Evolutionary conservation across 148 eudicot species (phyloP).

Genomic region (Suaeda aralocaspica): DNA sequence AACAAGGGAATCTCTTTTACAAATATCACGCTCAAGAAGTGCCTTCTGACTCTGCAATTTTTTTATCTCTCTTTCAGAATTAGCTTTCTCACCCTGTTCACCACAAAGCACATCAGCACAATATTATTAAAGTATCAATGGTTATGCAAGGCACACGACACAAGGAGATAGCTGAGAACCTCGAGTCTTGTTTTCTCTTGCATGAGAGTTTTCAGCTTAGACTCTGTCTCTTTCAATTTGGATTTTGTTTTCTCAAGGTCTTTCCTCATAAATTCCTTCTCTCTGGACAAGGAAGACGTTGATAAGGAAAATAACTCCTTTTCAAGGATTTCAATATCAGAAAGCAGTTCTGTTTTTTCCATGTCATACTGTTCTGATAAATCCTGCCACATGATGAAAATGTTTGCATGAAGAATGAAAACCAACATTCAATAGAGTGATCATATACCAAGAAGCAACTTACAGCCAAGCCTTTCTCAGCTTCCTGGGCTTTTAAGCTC

Average conservation of each 20-base stretch:
- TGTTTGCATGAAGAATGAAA: conserved; percentile 9
- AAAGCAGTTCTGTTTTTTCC: conserved; percentile 52
- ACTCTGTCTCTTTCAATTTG: conserved; percentile 76
- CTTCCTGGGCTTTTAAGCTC: conserved; percentile 36
- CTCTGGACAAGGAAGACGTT: conserved; percentile 61
- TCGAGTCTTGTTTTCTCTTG: conserved; percentile 97
- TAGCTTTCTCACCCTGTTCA: conserved; percentile 87
- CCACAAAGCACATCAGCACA: conserved; percentile 8
- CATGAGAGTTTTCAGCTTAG: conserved; percentile 69
- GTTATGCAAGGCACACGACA: conserved; percentile 6
- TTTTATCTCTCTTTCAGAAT: conserved; percentile 77
- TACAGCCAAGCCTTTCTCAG: conserved; percentile 48
- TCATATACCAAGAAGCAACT: conserved; percentile 22
- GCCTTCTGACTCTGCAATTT: conserved; percentile 67
- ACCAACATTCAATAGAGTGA: conserved; percentile 4
- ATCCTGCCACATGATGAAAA: conserved; percentile 42
- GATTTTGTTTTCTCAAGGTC: conserved; percentile 85
- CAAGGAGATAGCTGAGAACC: conserved; percentile 39
- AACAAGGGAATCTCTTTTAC: conserved; percentile 65
- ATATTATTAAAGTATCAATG: conserved; percentile 8
- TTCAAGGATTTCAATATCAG: conserved; percentile 57
- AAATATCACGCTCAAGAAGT: conserved; percentile 81
- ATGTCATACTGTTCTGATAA: conserved; percentile 49
- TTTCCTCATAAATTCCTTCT: conserved; percentile 82
- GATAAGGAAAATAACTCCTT: conserved; percentile 61